phyloP scores from a whole-genome alignment of 768 basidiomycete species.

The Suillus sp. region DNA sequence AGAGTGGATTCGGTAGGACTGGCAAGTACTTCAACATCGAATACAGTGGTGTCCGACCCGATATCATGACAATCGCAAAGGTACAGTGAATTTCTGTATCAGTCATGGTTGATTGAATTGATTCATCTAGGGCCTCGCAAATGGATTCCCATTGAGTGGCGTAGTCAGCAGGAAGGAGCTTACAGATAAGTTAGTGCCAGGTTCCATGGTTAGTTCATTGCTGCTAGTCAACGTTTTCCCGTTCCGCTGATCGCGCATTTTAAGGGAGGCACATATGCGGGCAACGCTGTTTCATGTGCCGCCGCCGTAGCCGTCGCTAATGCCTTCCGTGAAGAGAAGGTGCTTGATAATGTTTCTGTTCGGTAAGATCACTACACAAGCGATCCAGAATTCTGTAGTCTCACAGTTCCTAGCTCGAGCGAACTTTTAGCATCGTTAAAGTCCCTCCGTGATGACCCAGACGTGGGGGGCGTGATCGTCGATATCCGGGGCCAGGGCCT shows the following conservation, averaged over 20 bases:
- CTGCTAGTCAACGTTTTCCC: not conserved
- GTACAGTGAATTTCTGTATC: constrained; percentile 35
- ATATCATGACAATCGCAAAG: constrained; percentile 90
- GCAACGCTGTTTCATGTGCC: constrained; percentile 90
- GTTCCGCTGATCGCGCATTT: constrained; percentile 15
- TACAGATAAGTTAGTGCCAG: constrained; percentile 75
- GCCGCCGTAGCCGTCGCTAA: constrained; percentile 85
- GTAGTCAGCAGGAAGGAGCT: constrained; percentile 80
- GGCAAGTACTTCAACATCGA: constrained; percentile 83
- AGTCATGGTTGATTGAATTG: constrained; percentile 13
- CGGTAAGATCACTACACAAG: constrained; percentile 44
- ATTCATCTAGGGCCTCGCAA: constrained; percentile 66
- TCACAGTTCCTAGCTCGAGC: constrained; percentile 49
- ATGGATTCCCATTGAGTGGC: constrained; percentile 92
- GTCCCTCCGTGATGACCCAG: constrained; percentile 54
- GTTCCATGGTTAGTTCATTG: constrained; percentile 63
- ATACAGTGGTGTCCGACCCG: constrained; percentile 83
- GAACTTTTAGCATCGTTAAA: constrained; percentile 70
- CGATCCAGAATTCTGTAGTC: not conserved
- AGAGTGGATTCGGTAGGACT: constrained; percentile 88
- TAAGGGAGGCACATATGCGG: constrained; percentile 88
- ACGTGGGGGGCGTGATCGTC: constrained; percentile 60
- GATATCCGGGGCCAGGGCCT: constrained; percentile 89
- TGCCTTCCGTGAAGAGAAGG: constrained; percentile 76
- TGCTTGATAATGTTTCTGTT: constrained; percentile 75